Base-by-base conservation (phyloP, 176 grass and related monocot species). In the Zea luxurians region DNA sequence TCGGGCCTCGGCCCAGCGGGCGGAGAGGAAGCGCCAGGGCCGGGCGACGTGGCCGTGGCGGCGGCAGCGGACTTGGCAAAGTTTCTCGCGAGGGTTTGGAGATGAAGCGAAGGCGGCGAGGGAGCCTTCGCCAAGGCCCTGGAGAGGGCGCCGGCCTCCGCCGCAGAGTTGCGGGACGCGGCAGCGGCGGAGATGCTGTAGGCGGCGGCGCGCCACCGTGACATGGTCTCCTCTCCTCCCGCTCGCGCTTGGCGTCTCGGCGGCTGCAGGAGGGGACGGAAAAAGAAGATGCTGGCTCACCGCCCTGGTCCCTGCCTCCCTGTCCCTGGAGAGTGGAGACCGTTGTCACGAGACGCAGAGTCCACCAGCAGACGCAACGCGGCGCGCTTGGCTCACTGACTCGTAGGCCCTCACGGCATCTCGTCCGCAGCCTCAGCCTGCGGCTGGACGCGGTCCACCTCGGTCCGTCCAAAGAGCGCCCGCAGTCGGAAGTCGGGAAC, bases 21-120 rank as follows among this genome's bases (percentile, higher is more conserved):
- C 47, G 13, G 8, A 16, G 55, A 34, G 17, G 71, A 16, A 1
- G 53, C 53, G 37, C 45, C 78, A 58, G 45, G 61, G 11, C 67
- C n/a, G 78, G 48, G 82, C 2, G 81, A 75, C 37, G 69, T 42
- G 69, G 81, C 17, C 34, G 78, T 17, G 73, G 84, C 34, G 41
- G 87, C 78, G 70, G 73, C 82, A 46, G 84, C 68, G 59, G 74
- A 77, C 80, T 86, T 94, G 78, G 92, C 68, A 58, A 86, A 90
- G 75, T 52, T 49, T 37, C 88, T 85, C 54, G 49, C 77, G 64
- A 85, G 80, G 64, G 47, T 21, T 44, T 83, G 85, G 7, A 77
- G 81, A 61, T 75, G 75, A 73, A 66, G 70, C 65, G 73, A 80
- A 45, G 10, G 35, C 43, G 18, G 18, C 75, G 73, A 20, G n/a